Conservation (phyloP, 78 protist species). For the Parvularia atlantis region DNA sequence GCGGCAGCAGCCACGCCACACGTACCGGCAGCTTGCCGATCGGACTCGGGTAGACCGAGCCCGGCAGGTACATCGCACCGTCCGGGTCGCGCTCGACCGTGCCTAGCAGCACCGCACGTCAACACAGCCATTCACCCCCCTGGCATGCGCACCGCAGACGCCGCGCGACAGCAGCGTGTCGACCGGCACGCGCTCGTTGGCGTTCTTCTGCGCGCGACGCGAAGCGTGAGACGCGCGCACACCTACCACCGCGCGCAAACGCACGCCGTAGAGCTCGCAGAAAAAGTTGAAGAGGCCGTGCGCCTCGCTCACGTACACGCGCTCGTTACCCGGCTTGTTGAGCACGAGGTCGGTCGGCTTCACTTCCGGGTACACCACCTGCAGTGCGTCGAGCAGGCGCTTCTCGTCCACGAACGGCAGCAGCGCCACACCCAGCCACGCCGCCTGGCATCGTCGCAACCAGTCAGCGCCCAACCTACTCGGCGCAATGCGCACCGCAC, state of each 20-base stretch:
- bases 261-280: not conserved
- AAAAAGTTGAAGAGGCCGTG: not conserved
- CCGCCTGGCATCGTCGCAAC: not conserved
- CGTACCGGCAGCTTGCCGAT: not conserved
- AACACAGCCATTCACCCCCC: too few relatives aligned
- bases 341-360: too few relatives aligned
- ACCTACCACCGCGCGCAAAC: not conserved
- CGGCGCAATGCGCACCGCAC: too few relatives aligned
- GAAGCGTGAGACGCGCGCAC: not conserved
- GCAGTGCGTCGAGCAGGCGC: conserved; percentile 28
- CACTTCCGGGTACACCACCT: conserved; percentile 4
- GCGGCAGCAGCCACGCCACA: not conserved
- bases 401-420: conserved; percentile 89
- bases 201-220: not conserved
- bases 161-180: too few relatives aligned
- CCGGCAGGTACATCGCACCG: not conserved
- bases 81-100: too few relatives aligned
- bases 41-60: not conserved
- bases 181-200: not conserved
- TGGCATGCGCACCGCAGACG: too few relatives aligned
- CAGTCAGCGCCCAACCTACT: too few relatives aligned
- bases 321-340: not conserved
- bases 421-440: conserved; percentile 74
- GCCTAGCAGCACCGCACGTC: conserved; percentile 2
- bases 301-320: not conserved